Evolutionary conservation across 768 basidiomycete species (phyloP).

Genomic region (Naganishia vaughanmartiniae): DNA sequence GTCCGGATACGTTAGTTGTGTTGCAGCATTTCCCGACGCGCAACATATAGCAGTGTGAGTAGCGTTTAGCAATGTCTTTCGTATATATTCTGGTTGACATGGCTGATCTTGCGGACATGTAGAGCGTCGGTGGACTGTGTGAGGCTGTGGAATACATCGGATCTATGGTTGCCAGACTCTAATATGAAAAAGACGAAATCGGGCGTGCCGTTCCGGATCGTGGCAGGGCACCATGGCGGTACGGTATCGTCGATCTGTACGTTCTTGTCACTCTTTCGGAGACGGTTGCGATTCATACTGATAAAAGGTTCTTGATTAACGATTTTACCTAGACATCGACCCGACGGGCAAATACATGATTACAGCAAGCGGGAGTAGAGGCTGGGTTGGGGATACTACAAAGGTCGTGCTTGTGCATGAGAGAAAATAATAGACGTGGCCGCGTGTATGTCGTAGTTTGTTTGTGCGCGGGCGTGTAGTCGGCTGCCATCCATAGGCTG

Average conservation of each 20-base stretch:
- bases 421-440: slow-evolving; percentile 39
- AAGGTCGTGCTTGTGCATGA: slow-evolving; percentile 87
- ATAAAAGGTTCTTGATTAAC: slow-evolving; percentile 9
- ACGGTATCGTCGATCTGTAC: slow-evolving; percentile 87
- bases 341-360: slow-evolving; percentile 77
- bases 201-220: slow-evolving; percentile 85
- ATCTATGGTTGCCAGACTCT: slow-evolving; percentile 67
- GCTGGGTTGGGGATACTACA: slow-evolving; percentile 89
- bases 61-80: slow-evolving; percentile 17
- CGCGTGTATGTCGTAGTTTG: too few species aligned
- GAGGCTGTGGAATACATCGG: slow-evolving; percentile 85
- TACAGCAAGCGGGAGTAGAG: slow-evolving; percentile 88
- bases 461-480: too few species aligned
- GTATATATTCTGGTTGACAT: not conserved
- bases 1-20: slow-evolving; percentile 86
- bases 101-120: slow-evolving; percentile 5
- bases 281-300: not conserved
- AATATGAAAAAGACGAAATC: slow-evolving; percentile 58
- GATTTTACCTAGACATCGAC: slow-evolving; percentile 70
- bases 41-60: slow-evolving; percentile 83
- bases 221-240: slow-evolving; percentile 93
- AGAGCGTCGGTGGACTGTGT: slow-evolving; percentile 92
- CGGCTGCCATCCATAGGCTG: too few species aligned
- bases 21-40: slow-evolving; percentile 88
- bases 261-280: slow-evolving; percentile 49